These are phyloP conservation scores for Xylaria venustula DNA, from an alignment of 495 filamentous ascomycete genomes.

Conservation along the genomic window DNA sequence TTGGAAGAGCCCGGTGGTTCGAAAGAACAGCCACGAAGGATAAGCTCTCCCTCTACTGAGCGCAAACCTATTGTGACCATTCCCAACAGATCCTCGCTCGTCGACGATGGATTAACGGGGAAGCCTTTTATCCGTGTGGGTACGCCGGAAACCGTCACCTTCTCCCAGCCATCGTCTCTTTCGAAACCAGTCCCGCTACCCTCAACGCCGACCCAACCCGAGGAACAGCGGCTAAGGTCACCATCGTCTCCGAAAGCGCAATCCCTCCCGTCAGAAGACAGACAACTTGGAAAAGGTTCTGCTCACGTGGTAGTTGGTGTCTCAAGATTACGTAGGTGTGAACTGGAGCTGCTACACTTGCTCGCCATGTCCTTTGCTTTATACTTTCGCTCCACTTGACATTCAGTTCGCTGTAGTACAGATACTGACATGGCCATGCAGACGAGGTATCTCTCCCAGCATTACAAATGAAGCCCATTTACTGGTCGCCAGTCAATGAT, in stretches of 20 bases:
- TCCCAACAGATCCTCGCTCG: constrained; percentile 27
- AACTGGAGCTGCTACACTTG: neutral
- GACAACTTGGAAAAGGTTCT: constrained; percentile 21
- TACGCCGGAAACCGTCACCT: constrained; percentile 18
- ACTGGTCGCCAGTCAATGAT: constrained; percentile 96
- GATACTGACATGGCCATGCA: neutral
- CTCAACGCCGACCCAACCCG: constrained; percentile 12
- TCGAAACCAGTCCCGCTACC: constrained; percentile 16
- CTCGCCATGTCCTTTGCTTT: neutral
- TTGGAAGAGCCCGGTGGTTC: neutral
- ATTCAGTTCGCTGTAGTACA: neutral
- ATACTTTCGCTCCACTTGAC: neutral
- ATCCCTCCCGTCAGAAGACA: constrained; percentile 4
- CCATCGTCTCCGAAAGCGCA: neutral
- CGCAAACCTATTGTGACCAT: constrained; percentile 11
- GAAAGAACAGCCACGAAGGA: neutral
- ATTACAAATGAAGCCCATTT: constrained; percentile 89
- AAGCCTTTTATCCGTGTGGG: constrained; percentile 45
- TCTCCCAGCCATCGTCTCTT: constrained; percentile 26
- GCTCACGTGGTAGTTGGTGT: constrained; percentile 70
- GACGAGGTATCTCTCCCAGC: constrained; percentile 54
- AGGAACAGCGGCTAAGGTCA: constrained; percentile 10
- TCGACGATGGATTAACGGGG: constrained; percentile 47
- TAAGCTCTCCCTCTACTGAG: constrained; percentile 1
- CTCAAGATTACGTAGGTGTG: constrained; percentile 57